Percentiles rank a stretch among this genome's conserved stretches.
These are phyloP conservation scores for Monosporascus sp. DNA, from an alignment of 2,329 filamentous ascomycete species.

Conservation along the genomic window DNA sequence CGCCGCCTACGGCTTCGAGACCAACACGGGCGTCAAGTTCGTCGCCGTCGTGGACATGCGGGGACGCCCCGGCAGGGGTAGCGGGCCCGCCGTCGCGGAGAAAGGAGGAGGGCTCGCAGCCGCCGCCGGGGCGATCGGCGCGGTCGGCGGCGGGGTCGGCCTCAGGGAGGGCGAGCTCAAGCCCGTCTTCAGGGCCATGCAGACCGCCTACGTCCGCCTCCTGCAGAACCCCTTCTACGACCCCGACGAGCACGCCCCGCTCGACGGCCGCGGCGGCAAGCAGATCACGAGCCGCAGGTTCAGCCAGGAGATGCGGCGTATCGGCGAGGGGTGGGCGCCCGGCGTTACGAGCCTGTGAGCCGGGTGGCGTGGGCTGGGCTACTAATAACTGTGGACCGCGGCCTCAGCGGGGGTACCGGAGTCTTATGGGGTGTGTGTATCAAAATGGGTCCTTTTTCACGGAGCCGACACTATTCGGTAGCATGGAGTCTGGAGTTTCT, in stretches of 20 bases:
- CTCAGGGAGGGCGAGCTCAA: slow-evolving; percentile 84
- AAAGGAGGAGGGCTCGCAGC: slow-evolving; percentile 16
- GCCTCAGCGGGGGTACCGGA: neutral
- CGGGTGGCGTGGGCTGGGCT: neutral
- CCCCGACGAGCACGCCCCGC: slow-evolving; percentile 74
- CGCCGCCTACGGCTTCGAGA: slow-evolving; percentile 92
- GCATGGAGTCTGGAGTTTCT: no score
- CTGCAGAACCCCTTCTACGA: slow-evolving; percentile 94
- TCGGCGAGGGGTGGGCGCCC: slow-evolving; percentile 80
- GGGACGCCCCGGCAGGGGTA: slow-evolving; percentile 49
- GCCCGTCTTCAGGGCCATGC: slow-evolving; percentile 84
- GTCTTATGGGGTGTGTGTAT: no score
- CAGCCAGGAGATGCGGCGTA: slow-evolving; percentile 73
- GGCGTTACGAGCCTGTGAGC: slow-evolving; percentile 58
- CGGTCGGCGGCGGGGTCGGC: slow-evolving; percentile 50
- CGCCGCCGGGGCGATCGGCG: slow-evolving; percentile 26
- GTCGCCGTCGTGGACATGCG: slow-evolving; percentile 89
- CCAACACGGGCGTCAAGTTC: slow-evolving; percentile 90
- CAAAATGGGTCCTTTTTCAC: no score
- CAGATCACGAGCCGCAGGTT: slow-evolving; percentile 82
- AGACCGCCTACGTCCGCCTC: slow-evolving; percentile 83
- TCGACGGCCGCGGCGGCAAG: slow-evolving; percentile 47
- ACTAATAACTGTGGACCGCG: neutral
- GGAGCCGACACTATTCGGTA: no score
- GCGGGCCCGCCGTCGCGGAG: slow-evolving; percentile 23